Conservation (phyloP, 2,329 filamentous ascomycete genomes). For the Alternaria gansuensis region DNA sequence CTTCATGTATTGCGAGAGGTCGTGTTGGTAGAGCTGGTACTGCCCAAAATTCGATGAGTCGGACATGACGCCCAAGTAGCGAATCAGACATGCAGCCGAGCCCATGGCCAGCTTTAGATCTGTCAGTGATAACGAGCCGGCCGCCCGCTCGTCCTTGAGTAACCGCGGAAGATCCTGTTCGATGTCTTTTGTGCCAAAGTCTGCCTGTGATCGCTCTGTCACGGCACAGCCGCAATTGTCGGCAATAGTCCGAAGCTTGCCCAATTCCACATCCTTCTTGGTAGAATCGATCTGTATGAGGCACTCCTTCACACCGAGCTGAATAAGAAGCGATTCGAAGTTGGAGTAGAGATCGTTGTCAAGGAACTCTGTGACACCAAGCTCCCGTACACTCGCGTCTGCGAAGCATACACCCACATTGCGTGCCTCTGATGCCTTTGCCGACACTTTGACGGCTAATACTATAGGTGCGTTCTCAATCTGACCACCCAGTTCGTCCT, state of each 20-base stretch:
- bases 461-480: slow-evolving; percentile 94
- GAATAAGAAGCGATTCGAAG: slow-evolving; percentile 94
- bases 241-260: slow-evolving; percentile 87
- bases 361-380: slow-evolving; percentile 97
- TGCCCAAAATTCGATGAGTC: slow-evolving; percentile 96
- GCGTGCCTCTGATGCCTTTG: slow-evolving; percentile 84
- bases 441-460: slow-evolving; percentile 88
- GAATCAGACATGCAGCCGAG: slow-evolving; percentile 90
- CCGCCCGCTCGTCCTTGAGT: slow-evolving; percentile 83
- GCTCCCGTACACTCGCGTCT: slow-evolving; percentile 92
- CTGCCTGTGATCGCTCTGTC: slow-evolving; percentile 76
- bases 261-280: slow-evolving; percentile 86
- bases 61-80: slow-evolving; percentile 88
- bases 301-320: slow-evolving; percentile 94
- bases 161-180: slow-evolving; percentile 91
- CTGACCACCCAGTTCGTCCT: slow-evolving; percentile 89
- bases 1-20: slow-evolving; percentile 97
- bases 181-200: slow-evolving; percentile 90
- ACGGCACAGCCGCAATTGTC: slow-evolving; percentile 92
- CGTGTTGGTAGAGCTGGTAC: slow-evolving; percentile 96
- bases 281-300: slow-evolving; percentile 80
- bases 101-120: slow-evolving; percentile 97
- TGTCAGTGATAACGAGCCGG: slow-evolving; percentile 81
- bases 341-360: slow-evolving; percentile 99
- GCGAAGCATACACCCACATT: slow-evolving; percentile 96